Percentiles rank a stretch among this genome's conserved stretches.
Evolutionary conservation across 73 alveolate genomes (phyloP).

Genomic region (Paramecium tetraurelia): DNA sequence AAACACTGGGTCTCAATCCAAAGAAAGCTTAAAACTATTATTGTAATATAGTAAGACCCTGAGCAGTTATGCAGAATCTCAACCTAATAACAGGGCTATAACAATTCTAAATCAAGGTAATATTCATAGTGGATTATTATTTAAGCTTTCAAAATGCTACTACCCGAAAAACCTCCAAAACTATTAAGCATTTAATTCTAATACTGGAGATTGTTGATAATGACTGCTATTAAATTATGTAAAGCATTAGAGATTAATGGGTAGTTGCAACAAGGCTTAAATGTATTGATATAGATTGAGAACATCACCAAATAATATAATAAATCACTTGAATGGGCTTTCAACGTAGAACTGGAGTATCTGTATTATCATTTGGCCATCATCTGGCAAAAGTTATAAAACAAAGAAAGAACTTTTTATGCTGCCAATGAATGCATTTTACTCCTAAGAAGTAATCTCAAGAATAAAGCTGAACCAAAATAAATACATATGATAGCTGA

Average conservation of each 20-base stretch:
- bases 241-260: background rate
- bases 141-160: background rate
- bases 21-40: background rate
- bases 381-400: background rate
- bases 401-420: background rate
- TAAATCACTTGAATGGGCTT: slow-evolving; percentile 19
- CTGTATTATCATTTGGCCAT: background rate
- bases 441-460: background rate
- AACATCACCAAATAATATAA: background rate
- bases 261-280: background rate
- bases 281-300: background rate
- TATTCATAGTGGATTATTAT: background rate
- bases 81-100: background rate
- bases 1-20: background rate
- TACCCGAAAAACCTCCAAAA: slow-evolving; percentile 25
- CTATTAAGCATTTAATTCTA: background rate
- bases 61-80: background rate
- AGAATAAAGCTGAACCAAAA: background rate
- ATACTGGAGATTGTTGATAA: background rate
- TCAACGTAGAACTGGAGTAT: background rate
- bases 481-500: background rate
- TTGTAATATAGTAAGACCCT: background rate
- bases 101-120: background rate
- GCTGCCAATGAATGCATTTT: slow-evolving; percentile 11
- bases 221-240: background rate